Evolutionary conservation across 768 basidiomycete species (phyloP), one percentile per base, ranked within the genome.

Genomic region (Pleurotus giganteus): DNA sequence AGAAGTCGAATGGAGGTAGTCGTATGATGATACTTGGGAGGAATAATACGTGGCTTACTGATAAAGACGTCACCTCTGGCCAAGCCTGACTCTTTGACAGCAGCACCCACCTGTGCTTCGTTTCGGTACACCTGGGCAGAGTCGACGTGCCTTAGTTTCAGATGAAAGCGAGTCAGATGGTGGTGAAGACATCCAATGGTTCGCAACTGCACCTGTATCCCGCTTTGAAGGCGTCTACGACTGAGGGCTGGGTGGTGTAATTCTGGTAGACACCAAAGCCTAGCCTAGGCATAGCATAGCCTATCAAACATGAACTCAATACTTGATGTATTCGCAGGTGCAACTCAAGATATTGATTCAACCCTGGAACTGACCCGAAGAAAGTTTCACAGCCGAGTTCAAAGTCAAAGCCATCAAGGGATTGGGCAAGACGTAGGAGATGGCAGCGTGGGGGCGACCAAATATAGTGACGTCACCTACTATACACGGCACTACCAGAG

Each of bases 181-280:
- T 3, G 17, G 19, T 31, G 19, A 23, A 44, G 11, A 42, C 47
- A 19, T 13, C 19, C n/a, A 26, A 4, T 8, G 11, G 29, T 32
- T 45, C n/a, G n/a, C 4, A 60, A 45, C 27, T 12, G 44, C 57
- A 81, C 84, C 77, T 73, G 65, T 89, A 90, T n/a, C 89, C 89
- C 19, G 74, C 78, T 57, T 75, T 73, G 61, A 91, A 70, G 1
- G 89, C 88, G 47, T 83, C 81, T 9, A 84, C 60, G 37, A 82
- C 81, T 17, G 85, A 81, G 0, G 77, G 61, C 27, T 69, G 74
- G 47, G 84, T 72, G 45, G 79, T 73, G 60, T 81, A 77, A 68
- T 89, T 89, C 63, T 82, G 77, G 62, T 83, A 90, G 17, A 89
- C 86, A 36, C 82, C 88, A 53, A 89, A 83, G 11, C 89, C 88